Percentiles rank a stretch among this genome's conserved stretches.
Conservation (phyloP, 164 flowering plant species). For the Sedum album region DNA sequence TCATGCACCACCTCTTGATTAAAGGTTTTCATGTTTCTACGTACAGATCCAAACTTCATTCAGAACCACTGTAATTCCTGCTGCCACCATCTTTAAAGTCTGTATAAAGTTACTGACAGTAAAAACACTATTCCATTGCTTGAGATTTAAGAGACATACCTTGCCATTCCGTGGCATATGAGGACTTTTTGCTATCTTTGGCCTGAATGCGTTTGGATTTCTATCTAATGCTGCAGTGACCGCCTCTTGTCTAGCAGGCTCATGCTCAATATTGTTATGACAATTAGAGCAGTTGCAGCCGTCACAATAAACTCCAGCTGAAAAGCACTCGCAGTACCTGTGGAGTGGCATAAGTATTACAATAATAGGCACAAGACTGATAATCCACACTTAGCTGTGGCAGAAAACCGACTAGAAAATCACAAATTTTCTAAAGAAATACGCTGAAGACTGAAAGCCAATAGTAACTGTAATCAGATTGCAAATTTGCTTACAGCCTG, state of each 20-base stretch:
- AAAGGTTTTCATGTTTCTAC: too few relatives aligned
- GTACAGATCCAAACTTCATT: too few relatives aligned
- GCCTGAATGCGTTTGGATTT: conserved; percentile 88
- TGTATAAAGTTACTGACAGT: not conserved
- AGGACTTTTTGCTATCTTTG: conserved; percentile 88
- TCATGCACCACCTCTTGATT: too few relatives aligned
- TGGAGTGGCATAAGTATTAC: not conserved
- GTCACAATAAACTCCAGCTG: conserved; percentile 83
- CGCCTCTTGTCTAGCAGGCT: conserved; percentile 69
- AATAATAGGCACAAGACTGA: not conserved
- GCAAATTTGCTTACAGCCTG: not conserved
- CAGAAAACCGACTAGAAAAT: not conserved
- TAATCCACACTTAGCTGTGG: not conserved
- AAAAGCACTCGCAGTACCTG: conserved; percentile 98
- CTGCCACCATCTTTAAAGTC: too few relatives aligned
- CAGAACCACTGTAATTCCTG: too few relatives aligned
- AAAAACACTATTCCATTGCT: not conserved
- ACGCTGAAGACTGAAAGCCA: not conserved
- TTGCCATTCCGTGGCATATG: conserved; percentile 41
- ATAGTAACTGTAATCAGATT: not conserved
- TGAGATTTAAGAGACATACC: conserved; percentile 26
- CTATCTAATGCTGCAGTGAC: conserved; percentile 73
- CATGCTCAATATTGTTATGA: conserved; percentile 75
- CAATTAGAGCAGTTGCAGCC: conserved; percentile 88
- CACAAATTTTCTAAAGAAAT: not conserved